Percentiles rank a stretch among this genome's conserved stretches.
These are phyloP conservation scores for Volvox reticuliferus DNA, from an alignment of 139 green algal species.

Conservation along the genomic window DNA sequence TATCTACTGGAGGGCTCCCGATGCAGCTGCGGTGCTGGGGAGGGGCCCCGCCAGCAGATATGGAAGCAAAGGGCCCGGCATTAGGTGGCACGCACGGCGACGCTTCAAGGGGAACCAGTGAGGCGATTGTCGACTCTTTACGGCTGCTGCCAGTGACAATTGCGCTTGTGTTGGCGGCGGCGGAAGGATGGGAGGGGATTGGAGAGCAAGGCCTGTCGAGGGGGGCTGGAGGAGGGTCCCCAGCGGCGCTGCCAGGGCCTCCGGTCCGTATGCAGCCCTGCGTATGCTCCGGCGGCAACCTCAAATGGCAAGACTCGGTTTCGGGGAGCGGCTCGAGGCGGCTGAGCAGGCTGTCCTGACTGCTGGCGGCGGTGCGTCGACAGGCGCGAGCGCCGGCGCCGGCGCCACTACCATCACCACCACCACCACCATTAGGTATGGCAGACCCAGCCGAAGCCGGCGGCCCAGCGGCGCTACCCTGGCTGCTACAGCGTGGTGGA, in stretches of 20 bases:
- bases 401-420: background rate
- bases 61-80: too few species aligned
- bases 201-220: background rate
- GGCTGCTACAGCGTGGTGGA: too few species aligned
- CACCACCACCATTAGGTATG: too few species aligned
- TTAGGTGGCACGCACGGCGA: too few species aligned
- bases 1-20: too few species aligned
- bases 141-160: background rate
- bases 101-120: too few species aligned
- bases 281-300: background rate
- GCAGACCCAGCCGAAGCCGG: too few species aligned
- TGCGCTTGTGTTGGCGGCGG: background rate
- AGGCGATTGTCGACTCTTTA: background rate
- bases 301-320: conserved; percentile 19
- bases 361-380: background rate
- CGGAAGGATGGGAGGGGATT: background rate
- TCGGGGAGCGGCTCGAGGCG: conserved; percentile 35
- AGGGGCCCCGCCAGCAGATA: too few species aligned
- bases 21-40: too few species aligned
- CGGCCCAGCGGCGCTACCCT: too few species aligned
- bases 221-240: background rate
- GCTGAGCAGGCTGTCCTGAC: background rate
- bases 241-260: background rate
- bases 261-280: background rate
- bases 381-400: background rate